A percentile compares a stretch with the other conserved stretches of the same genome.
Conservation (phyloP, 352 stramenopile species). For the Phytophthora vignae region DNA sequence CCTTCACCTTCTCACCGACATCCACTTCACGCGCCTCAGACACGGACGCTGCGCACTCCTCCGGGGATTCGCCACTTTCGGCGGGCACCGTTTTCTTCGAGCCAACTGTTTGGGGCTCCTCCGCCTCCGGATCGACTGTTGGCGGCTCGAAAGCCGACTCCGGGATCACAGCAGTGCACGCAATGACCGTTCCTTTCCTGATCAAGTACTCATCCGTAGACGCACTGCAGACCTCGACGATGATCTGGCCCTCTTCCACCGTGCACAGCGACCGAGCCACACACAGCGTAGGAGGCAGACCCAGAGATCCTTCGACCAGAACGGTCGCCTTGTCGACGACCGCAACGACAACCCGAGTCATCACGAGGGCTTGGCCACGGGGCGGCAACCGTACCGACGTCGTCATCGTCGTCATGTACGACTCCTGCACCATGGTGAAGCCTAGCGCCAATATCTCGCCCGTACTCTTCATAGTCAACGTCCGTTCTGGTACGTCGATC, state of each 20-base stretch:
- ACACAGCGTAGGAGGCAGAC: not conserved
- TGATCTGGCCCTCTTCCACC: no score
- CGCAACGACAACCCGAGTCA: not conserved
- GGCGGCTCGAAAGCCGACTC: conserved; percentile 2
- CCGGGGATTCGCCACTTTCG: not conserved
- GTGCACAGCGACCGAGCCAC: not conserved
- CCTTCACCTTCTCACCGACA: not conserved
- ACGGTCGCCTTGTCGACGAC: not conserved
- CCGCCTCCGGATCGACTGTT: not conserved
- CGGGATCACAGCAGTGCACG: not conserved
- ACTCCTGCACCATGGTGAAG: not conserved
- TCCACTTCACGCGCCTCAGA: not conserved
- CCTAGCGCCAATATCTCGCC: not conserved
- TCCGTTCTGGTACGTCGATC: conserved; percentile 1
- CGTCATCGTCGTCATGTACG: not conserved
- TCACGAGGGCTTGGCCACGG: conserved; percentile 2
- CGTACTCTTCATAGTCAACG: not conserved
- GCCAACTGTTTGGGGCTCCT: no score
- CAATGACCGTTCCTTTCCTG: no score
- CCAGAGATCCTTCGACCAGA: not conserved
- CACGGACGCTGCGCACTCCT: not conserved
- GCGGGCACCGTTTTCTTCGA: not conserved
- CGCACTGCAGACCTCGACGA: no score
- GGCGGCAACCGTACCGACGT: not conserved
- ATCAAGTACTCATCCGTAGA: no score